Conservation (phyloP, 352 stramenopile species). For the Phytophthora sansomeana region DNA sequence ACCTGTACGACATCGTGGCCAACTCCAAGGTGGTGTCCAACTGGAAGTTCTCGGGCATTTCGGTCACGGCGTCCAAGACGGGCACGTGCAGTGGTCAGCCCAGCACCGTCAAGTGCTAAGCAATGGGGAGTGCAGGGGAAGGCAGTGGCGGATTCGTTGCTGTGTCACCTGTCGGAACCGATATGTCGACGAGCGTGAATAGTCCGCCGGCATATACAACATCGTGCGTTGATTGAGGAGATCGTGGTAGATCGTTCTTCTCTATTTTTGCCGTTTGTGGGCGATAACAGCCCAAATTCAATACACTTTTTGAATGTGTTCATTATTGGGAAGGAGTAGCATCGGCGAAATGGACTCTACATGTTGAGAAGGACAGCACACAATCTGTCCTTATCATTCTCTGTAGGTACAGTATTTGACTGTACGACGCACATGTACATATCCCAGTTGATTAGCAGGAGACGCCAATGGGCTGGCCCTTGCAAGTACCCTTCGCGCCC, state of each 20-base stretch:
- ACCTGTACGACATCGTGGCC: constrained; percentile 27
- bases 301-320: background rate
- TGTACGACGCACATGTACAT: no score
- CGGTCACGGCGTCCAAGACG: constrained; percentile 20
- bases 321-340: no score
- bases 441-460: no score
- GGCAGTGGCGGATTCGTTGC: background rate
- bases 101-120: constrained; percentile 33
- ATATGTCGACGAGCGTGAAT: constrained; percentile 1
- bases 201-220: background rate
- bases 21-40: constrained; percentile 25
- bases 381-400: no score
- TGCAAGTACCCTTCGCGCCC: constrained; percentile 18
- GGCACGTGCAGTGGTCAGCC: constrained; percentile 32
- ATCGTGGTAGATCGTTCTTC: background rate
- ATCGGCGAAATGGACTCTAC: no score
- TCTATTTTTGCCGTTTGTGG: background rate
- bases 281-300: no score
- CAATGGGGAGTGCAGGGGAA: background rate
- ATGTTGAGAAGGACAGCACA: no score
- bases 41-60: constrained; percentile 33
- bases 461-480: constrained; percentile 15
- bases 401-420: no score
- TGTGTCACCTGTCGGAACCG: background rate
- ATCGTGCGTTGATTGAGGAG: constrained; percentile 1